These are phyloP conservation scores for Lantana camara DNA, from an alignment of 257 asterid genomes.

Conservation along the genomic window DNA sequence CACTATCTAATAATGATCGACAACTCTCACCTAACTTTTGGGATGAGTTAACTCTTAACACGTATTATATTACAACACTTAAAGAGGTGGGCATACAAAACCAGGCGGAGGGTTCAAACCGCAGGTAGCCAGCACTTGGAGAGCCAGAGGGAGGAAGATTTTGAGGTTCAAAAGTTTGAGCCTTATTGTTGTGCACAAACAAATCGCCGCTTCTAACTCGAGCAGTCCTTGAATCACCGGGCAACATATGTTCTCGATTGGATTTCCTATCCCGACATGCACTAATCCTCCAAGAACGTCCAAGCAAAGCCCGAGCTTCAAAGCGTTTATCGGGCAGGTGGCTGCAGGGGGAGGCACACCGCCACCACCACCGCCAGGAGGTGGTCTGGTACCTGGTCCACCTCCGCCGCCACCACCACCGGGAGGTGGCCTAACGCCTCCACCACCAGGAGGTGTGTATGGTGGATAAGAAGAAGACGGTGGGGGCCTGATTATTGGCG, in stretches of 20 bases:
- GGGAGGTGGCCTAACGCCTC: constrained; percentile 51
- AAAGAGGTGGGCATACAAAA: constrained; percentile 77
- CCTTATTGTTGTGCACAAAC: constrained; percentile 82
- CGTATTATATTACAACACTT: too few species aligned
- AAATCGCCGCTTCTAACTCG: constrained; percentile 84
- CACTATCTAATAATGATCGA: too few species aligned
- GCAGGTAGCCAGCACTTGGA: constrained; percentile 75
- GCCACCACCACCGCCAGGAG: constrained; percentile 49
- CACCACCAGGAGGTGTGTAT: constrained; percentile 49
- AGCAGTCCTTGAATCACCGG: constrained; percentile 88
- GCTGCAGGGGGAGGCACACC: constrained; percentile 38
- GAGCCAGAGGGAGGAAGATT: constrained; percentile 83
- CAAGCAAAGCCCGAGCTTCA: constrained; percentile 85
- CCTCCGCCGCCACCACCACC: constrained; percentile 43
- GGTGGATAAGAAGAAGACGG: too few species aligned
- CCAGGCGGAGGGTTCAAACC: constrained; percentile 89
- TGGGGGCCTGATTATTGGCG: constrained; percentile 52
- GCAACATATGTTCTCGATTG: constrained; percentile 75
- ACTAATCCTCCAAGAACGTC: constrained; percentile 89
- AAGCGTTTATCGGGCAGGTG: constrained; percentile 75
- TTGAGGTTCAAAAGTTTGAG: constrained; percentile 81
- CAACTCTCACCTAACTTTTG: too few species aligned
- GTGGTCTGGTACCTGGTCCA: constrained; percentile 36
- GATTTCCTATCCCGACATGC: constrained; percentile 82
- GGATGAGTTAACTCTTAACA: too few species aligned